phyloP scores from a whole-genome alignment of 805 yeast genomes.

The Soucietia sequanensis region DNA sequence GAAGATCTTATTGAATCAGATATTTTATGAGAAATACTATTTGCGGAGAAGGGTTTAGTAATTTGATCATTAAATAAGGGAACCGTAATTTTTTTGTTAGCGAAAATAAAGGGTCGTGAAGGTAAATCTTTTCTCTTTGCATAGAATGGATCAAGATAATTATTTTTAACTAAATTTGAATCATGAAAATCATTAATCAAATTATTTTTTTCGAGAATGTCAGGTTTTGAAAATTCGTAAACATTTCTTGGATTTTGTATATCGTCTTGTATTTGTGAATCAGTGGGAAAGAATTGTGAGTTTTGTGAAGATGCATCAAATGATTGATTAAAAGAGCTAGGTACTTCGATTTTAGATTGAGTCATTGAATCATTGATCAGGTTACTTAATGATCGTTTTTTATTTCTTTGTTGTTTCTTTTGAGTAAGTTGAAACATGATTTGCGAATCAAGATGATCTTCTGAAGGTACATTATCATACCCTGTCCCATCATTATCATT shows the following conservation, averaged over 20 bases:
- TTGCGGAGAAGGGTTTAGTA: constrained; percentile 4
- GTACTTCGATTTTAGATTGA: constrained; percentile 8
- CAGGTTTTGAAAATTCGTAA: constrained; percentile 22
- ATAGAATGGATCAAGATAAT: constrained; percentile 65
- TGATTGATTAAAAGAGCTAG: constrained; percentile 12
- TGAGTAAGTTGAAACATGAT: constrained; percentile 21
- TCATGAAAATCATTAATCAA: constrained; percentile 35
- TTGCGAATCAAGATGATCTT: constrained; percentile 1
- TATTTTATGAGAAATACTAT: background rate
- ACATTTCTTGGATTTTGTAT: constrained; percentile 3
- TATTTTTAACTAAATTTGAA: constrained; percentile 47
- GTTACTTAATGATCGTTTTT: constrained; percentile 1
- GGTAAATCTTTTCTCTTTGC: constrained; percentile 52
- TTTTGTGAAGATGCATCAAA: background rate
- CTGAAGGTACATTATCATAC: background rate
- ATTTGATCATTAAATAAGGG: constrained; percentile 30
- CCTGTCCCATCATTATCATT: background rate
- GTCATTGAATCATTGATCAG: background rate
- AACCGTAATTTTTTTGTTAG: constrained; percentile 60
- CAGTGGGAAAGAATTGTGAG: background rate
- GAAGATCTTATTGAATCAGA: background rate
- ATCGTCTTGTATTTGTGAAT: background rate
- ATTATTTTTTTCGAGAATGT: constrained; percentile 11
- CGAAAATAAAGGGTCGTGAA: constrained; percentile 58
- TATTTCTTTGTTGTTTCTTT: too few species aligned